Evolutionary conservation across 1,284 basidiomycete genomes (phyloP).

Genomic region (Neotropicomus parvogracilis): DNA sequence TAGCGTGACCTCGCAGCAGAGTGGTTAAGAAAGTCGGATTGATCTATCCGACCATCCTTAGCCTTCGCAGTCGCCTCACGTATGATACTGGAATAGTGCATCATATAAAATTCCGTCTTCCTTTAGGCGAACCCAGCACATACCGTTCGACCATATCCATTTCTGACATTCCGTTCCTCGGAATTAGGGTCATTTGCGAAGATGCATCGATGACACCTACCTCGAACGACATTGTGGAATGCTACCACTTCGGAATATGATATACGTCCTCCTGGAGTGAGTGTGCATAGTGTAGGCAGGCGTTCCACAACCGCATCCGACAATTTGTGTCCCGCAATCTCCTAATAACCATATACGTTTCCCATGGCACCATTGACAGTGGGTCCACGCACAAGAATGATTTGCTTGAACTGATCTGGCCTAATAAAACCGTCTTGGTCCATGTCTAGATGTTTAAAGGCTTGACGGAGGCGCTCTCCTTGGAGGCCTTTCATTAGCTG

Average conservation of each 20-base stretch:
- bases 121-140: constrained; percentile 12
- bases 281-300: constrained; percentile 83
- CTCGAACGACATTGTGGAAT: constrained; percentile 90
- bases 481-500: constrained; percentile 96
- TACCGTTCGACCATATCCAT: constrained; percentile 95
- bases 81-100: constrained; percentile 52
- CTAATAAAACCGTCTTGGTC: constrained; percentile 89
- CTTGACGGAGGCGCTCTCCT: constrained; percentile 91
- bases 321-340: constrained; percentile 92
- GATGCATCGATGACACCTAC: constrained; percentile 39
- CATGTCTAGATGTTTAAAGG: constrained; percentile 85
- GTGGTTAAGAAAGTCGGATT: constrained; percentile 77
- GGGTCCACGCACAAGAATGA: constrained; percentile 68
- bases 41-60: constrained; percentile 88
- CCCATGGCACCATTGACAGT: background rate
- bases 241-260: constrained; percentile 93
- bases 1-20: constrained; percentile 78
- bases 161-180: constrained; percentile 44
- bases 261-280: constrained; percentile 85
- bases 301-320: constrained; percentile 88
- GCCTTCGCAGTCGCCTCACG: constrained; percentile 85
- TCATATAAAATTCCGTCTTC: background rate
- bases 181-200: constrained; percentile 6
- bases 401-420: constrained; percentile 89
- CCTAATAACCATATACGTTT: constrained; percentile 44